phyloP scores from a whole-genome alignment of 352 stramenopile species.

The Phytopythium cucurbitacearum region DNA sequence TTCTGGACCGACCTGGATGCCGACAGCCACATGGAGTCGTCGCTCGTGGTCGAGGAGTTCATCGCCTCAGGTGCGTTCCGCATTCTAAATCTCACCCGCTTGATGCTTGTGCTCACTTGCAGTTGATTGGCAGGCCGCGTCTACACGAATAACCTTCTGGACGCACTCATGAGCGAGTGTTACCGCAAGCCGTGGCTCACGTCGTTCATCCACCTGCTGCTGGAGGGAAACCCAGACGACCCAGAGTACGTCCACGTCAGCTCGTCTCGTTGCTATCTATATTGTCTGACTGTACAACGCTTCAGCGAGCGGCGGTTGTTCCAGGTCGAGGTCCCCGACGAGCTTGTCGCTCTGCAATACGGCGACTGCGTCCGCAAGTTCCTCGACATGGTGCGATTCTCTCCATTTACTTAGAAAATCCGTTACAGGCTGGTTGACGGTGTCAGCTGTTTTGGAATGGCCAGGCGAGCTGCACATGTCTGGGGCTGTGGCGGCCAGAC shows the following conservation, averaged over 20 bases:
- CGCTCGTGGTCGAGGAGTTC: conserved; percentile 67
- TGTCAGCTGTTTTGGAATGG: background rate
- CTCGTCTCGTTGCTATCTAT: background rate
- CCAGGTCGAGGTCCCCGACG: conserved; percentile 50
- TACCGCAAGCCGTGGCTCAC: conserved; percentile 76
- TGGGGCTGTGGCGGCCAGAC: conserved; percentile 61
- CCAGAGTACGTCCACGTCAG: conserved; percentile 30
- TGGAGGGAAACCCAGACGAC: conserved; percentile 57
- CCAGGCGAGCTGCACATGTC: conserved; percentile 55
- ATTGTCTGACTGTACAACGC: background rate
- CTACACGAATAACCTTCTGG: conserved; percentile 69
- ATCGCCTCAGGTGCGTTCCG: conserved; percentile 42
- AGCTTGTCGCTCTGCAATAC: conserved; percentile 46
- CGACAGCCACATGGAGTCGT: conserved; percentile 21
- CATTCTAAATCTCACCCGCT: background rate
- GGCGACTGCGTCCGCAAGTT: conserved; percentile 66
- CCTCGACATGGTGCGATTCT: conserved; percentile 45
- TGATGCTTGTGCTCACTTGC: background rate
- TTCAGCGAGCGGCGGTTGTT: conserved; percentile 57
- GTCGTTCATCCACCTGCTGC: conserved; percentile 56
- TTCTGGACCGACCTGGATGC: conserved; percentile 29
- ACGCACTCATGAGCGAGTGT: conserved; percentile 73
- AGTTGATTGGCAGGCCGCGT: conserved; percentile 34
- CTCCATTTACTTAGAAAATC: background rate
- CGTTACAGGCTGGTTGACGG: background rate